These are phyloP conservation scores for Colletotrichum tofieldiae DNA, from an alignment of 2,329 filamentous ascomycete species.

Conservation along the genomic window DNA sequence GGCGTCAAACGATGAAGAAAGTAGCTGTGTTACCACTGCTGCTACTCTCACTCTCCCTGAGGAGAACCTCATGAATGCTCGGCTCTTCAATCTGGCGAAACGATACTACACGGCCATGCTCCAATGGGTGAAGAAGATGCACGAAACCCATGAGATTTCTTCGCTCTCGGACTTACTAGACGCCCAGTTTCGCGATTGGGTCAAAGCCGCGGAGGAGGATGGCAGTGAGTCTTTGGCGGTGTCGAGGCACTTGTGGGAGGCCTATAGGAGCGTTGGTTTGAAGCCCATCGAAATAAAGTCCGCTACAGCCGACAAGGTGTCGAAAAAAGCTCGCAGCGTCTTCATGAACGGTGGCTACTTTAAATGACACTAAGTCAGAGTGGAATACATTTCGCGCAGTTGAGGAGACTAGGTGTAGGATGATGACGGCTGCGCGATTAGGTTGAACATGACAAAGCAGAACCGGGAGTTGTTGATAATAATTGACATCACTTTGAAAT, in stretches of 20 bases:
- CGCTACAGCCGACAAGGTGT: neutral
- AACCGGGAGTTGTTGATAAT: neutral
- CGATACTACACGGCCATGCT: constrained; percentile 19
- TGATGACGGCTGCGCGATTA: neutral
- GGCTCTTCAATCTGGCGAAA: constrained; percentile 7
- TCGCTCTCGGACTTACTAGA: neutral
- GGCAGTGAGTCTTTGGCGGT: neutral
- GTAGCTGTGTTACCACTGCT: neutral
- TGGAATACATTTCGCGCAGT: neutral
- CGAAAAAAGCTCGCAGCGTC: neutral
- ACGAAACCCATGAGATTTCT: neutral
- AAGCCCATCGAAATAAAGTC: neutral
- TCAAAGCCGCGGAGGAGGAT: neutral
- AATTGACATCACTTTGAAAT: neutral
- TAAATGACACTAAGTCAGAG: neutral
- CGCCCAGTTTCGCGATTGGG: neutral
- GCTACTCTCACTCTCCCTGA: neutral
- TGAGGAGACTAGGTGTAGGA: neutral
- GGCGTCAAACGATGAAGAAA: neutral
- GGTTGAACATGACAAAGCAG: neutral
- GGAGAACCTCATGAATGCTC: neutral
- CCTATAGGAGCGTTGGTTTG: neutral
- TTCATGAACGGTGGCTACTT: neutral
- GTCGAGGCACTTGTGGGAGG: constrained; percentile 7
- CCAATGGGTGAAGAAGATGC: neutral